A percentile compares a stretch with the other conserved stretches of the same genome.
phyloP scores from a whole-genome alignment of 805 yeast genomes.

The Myxozyma neglecta region DNA sequence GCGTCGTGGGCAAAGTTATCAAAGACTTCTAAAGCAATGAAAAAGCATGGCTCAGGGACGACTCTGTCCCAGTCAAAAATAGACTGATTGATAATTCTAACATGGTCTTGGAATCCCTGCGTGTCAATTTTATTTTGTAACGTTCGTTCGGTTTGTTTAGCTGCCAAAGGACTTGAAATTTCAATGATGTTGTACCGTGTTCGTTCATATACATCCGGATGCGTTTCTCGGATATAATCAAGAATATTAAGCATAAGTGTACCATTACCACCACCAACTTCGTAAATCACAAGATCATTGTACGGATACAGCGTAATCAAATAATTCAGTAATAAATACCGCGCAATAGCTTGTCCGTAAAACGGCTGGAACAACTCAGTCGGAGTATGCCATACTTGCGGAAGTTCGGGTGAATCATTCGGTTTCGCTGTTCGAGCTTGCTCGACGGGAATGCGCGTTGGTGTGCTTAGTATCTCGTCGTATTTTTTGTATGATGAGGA shows the following conservation, averaged over 20 bases:
- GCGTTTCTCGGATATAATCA: slow-evolving; percentile 58
- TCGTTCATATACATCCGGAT: slow-evolving; percentile 71
- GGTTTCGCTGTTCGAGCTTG: slow-evolving; percentile 4
- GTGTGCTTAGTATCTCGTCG: slow-evolving; percentile 36
- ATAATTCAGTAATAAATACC: slow-evolving; percentile 71
- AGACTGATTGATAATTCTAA: slow-evolving; percentile 69
- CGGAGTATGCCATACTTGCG: slow-evolving; percentile 86
- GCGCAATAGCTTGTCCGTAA: slow-evolving; percentile 83
- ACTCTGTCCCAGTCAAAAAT: slow-evolving; percentile 68
- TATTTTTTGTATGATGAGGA: slow-evolving; percentile 49
- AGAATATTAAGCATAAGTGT: slow-evolving; percentile 76
- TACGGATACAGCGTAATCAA: slow-evolving; percentile 68
- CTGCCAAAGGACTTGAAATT: slow-evolving; percentile 62
- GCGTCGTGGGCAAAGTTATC: slow-evolving; percentile 84
- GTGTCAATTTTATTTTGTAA: slow-evolving; percentile 40
- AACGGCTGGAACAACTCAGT: slow-evolving; percentile 76
- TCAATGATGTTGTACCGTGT: slow-evolving; percentile 73
- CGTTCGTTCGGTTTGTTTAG: slow-evolving; percentile 49
- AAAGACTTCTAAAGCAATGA: slow-evolving; percentile 78
- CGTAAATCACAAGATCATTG: slow-evolving; percentile 72
- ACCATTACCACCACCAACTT: slow-evolving; percentile 90
- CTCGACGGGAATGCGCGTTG: slow-evolving; percentile 5
- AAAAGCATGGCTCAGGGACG: slow-evolving; percentile 57
- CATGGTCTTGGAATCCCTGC: slow-evolving; percentile 54
- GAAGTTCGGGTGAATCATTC: slow-evolving; percentile 16